A percentile compares a stretch with the other conserved stretches of the same genome.
Evolutionary conservation across 805 yeast species (phyloP).

Genomic region (Debaryomyces tyrocola): DNA sequence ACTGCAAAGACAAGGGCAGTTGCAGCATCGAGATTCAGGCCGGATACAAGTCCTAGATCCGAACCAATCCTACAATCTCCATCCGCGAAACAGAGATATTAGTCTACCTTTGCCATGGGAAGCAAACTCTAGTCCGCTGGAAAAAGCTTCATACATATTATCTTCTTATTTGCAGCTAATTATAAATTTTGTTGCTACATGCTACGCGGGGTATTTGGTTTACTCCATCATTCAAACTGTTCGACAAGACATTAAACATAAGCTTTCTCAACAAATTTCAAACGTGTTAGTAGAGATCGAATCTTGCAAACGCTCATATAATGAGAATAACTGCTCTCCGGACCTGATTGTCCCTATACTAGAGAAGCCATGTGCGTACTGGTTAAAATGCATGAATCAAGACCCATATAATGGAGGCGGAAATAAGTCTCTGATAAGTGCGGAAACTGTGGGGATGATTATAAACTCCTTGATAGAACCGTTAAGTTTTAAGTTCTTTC

Average conservation of each 20-base stretch:
- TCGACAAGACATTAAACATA: constrained; percentile 51
- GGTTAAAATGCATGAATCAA: constrained; percentile 68
- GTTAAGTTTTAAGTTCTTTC: constrained; percentile 58
- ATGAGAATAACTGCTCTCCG: constrained; percentile 57
- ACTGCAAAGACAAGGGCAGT: not conserved
- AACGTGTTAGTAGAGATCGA: constrained; percentile 52
- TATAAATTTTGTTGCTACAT: constrained; percentile 48
- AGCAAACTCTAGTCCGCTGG: constrained; percentile 47
- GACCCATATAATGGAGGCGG: constrained; percentile 50
- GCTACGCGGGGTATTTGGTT: constrained; percentile 45
- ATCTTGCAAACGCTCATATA: constrained; percentile 51
- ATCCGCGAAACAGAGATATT: not conserved
- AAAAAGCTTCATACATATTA: constrained; percentile 53
- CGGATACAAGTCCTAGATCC: not conserved
- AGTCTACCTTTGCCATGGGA: constrained; percentile 64
- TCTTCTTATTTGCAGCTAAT: constrained; percentile 62
- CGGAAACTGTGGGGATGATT: constrained; percentile 61
- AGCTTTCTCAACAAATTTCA: constrained; percentile 48
- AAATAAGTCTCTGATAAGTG: constrained; percentile 54
- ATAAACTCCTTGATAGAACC: constrained; percentile 68
- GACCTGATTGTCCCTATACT: constrained; percentile 59
- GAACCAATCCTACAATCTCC: constrained; percentile 1
- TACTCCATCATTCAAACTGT: constrained; percentile 48
- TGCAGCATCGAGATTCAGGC: not conserved
- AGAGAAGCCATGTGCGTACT: constrained; percentile 53